Evolutionary conservation across 2,329 filamentous ascomycete species (phyloP).

Genomic region (Colletotrichum liriopes): DNA sequence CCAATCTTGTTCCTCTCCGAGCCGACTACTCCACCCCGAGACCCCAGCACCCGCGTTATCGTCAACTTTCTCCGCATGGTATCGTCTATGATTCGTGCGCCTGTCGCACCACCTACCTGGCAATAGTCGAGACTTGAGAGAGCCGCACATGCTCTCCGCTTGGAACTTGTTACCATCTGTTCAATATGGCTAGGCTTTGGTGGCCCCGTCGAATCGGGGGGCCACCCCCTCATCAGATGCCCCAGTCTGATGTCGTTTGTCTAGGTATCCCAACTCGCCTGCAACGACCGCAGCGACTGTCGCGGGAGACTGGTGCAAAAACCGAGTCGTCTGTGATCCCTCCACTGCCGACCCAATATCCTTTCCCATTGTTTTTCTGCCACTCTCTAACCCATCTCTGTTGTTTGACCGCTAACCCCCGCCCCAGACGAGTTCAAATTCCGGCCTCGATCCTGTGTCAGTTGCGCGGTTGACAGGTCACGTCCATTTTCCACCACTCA

Average conservation of each 20-base stretch:
- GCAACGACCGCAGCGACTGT: constrained; percentile 10
- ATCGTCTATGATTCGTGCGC: constrained; percentile 40
- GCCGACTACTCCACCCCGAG: constrained; percentile 33
- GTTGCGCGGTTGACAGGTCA: constrained; percentile 2
- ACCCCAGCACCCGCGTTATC: constrained; percentile 26
- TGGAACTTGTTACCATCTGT: neutral
- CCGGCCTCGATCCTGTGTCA: constrained; percentile 36
- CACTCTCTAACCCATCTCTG: constrained; percentile 20
- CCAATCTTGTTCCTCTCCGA: constrained; percentile 17
- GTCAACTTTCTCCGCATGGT: constrained; percentile 33
- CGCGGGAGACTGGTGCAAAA: constrained; percentile 24
- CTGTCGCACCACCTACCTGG: constrained; percentile 23
- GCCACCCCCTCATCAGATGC: constrained; percentile 10
- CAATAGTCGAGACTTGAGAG: constrained; percentile 14
- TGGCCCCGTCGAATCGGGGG: constrained; percentile 1
- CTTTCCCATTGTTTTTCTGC: constrained; percentile 29
- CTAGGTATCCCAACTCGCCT: constrained; percentile 2
- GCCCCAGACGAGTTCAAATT: constrained; percentile 41
- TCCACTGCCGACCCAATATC: constrained; percentile 35
- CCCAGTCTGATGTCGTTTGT: neutral
- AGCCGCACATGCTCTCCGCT: constrained; percentile 26
- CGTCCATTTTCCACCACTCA: constrained; percentile 42
- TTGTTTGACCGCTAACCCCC: constrained; percentile 38
- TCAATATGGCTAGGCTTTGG: neutral
- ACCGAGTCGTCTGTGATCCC: constrained; percentile 18